Conservation (phyloP, 192 early-diverging fungal species). For the Phlyctochytrium planicorne region DNA sequence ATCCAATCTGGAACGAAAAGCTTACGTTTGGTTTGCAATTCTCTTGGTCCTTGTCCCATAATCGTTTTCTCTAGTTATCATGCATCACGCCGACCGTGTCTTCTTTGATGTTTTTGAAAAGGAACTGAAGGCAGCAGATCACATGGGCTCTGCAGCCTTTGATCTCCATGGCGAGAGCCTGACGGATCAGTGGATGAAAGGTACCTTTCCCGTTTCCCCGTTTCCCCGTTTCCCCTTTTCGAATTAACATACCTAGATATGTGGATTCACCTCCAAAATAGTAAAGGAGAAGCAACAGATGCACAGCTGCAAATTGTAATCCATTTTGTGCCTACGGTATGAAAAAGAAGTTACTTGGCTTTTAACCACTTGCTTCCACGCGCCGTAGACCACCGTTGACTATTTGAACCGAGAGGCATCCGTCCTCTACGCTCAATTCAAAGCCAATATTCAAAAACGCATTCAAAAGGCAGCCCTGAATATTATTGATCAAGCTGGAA, state of each 20-base stretch:
- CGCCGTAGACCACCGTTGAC: background rate
- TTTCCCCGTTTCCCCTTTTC: no score
- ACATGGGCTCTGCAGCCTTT: background rate
- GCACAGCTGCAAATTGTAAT: background rate
- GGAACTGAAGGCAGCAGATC: slow-evolving; percentile 1
- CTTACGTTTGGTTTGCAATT: no score
- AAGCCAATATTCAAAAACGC: background rate
- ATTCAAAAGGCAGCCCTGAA: background rate
- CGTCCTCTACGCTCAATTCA: background rate
- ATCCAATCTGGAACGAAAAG: background rate
- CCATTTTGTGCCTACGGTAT: background rate
- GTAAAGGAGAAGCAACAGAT: background rate
- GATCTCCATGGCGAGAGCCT: background rate
- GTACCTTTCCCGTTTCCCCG: no score
- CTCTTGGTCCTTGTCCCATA: no score
- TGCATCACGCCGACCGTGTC: background rate
- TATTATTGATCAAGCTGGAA: background rate
- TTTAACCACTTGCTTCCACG: no score
- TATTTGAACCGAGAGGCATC: background rate
- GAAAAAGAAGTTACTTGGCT: no score
- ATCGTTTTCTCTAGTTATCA: no score
- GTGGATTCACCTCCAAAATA: background rate
- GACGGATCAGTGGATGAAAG: slow-evolving; percentile 1
- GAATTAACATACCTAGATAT: no score
- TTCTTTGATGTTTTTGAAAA: background rate